Percentiles rank a stretch among this genome's conserved stretches.
phyloP scores from a whole-genome alignment of 1,284 basidiomycete genomes.

The Ganoderma boninense region DNA sequence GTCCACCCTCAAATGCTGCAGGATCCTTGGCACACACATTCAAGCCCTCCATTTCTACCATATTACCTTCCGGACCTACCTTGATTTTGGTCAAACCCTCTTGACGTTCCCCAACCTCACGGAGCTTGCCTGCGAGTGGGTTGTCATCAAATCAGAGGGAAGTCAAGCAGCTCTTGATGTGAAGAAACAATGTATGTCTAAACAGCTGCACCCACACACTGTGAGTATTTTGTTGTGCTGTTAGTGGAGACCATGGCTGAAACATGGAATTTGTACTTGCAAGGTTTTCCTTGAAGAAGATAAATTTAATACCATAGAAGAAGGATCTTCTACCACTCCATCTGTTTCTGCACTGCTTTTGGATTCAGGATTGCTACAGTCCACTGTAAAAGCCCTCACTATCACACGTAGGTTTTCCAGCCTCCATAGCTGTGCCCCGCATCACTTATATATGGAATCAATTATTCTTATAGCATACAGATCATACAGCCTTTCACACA shows the following conservation, averaged over 20 bases:
- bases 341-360: background rate
- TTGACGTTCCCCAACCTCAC: background rate
- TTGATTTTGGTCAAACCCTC: too few relatives aligned
- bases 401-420: background rate
- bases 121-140: background rate
- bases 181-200: too few relatives aligned
- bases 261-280: too few relatives aligned
- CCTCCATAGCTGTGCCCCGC: background rate
- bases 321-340: too few relatives aligned
- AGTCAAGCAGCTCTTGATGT: background rate
- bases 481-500: background rate
- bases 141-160: background rate
- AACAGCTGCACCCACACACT: too few relatives aligned
- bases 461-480: background rate
- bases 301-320: background rate
- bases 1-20: background rate
- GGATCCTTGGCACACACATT: background rate
- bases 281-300: too few relatives aligned
- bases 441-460: background rate
- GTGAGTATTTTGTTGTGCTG: too few relatives aligned
- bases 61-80: background rate
- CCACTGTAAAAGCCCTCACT: background rate
- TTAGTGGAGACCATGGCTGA: too few relatives aligned
- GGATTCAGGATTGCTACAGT: background rate
- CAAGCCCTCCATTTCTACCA: background rate